Evolutionary conservation across 116 monocot species (phyloP), one percentile per base, ranked within the genome.

Genomic region (Trichopus zeylanicus): DNA sequence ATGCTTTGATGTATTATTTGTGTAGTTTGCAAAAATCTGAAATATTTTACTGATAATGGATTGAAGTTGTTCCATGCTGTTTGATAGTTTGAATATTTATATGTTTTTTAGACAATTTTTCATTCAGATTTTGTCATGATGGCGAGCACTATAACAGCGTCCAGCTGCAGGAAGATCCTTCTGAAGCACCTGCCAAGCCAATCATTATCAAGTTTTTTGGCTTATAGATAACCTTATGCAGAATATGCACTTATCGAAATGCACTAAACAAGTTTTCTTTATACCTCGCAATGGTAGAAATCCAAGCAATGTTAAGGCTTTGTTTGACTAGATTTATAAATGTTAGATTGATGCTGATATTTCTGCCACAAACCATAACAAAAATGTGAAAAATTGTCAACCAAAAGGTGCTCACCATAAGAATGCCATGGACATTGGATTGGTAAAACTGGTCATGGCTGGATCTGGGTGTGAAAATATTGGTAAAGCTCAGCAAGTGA

Each of bases 61-160:
- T 42, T 42, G n/a, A n/a, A 42, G 42, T 53, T 53, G 3, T 26
- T 20, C 15, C 7, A 29, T 21, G 42, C 5, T 29, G 19, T 39
- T 38, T 56, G 15, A 56, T 56, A 56, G 16, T 32, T 20, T 57
- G 33, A n/a, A n/a, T 19, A 0, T 18, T 22, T 57, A 7, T 20
- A 2, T n/a, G 27, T 55, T 31, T 56, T 31, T 60, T 42, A 42
- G 13, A 42, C 3, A 16, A 1, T 33, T 8, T 37, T 48, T 22
- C 51, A 13, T 47, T 19, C 72, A 91, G 91, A 63, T 82, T 70
- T 23, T 86, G 82, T 72, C 86, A 91, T 75, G 70, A 91, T 72
- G 82, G 85, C 34, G 90, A 91, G 60, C 91, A 91, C 70, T 91
- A 91, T 62, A 82, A 86, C 27, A 91, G 85, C 61, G 74, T 91